phyloP scores from a whole-genome alignment of 2,329 filamentous ascomycete species.

The Aaosphaeria arxii region DNA sequence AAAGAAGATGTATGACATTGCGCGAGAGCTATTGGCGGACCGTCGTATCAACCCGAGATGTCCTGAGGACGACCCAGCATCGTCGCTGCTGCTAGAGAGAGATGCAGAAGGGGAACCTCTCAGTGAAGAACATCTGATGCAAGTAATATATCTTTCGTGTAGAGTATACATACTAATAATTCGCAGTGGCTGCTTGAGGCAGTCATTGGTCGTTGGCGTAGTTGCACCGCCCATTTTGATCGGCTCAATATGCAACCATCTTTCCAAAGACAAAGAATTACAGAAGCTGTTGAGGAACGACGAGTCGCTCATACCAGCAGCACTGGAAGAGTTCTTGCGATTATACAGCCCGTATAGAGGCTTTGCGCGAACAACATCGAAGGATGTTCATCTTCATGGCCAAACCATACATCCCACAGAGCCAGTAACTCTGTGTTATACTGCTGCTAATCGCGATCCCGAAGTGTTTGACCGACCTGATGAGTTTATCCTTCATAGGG shows the following conservation, averaged over 20 bases:
- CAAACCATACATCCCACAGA: neutral
- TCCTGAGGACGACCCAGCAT: neutral
- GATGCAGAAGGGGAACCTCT: neutral
- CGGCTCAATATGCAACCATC: slow-evolving; percentile 8
- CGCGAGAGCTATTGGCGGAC: neutral
- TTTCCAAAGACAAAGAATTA: neutral
- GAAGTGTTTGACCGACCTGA: neutral
- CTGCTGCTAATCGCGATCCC: neutral
- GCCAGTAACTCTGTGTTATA: neutral
- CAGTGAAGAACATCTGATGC: neutral
- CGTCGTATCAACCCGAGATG: neutral
- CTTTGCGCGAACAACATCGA: slow-evolving; percentile 6
- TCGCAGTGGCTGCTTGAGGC: slow-evolving; percentile 3
- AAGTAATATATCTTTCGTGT: neutral
- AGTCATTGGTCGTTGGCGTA: slow-evolving; percentile 11
- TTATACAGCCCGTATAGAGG: slow-evolving; percentile 11
- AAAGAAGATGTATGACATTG: neutral
- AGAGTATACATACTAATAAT: neutral
- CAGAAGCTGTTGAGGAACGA: neutral
- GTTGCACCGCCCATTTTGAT: slow-evolving; percentile 11
- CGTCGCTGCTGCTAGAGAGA: neutral
- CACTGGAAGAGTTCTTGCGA: slow-evolving; percentile 11
- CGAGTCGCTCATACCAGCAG: slow-evolving; percentile 3
- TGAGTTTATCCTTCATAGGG: slow-evolving; percentile 1
- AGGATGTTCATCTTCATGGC: neutral